Base-by-base conservation (phyloP, 148 eudicot species). In the Gaultheria prostrata region DNA sequence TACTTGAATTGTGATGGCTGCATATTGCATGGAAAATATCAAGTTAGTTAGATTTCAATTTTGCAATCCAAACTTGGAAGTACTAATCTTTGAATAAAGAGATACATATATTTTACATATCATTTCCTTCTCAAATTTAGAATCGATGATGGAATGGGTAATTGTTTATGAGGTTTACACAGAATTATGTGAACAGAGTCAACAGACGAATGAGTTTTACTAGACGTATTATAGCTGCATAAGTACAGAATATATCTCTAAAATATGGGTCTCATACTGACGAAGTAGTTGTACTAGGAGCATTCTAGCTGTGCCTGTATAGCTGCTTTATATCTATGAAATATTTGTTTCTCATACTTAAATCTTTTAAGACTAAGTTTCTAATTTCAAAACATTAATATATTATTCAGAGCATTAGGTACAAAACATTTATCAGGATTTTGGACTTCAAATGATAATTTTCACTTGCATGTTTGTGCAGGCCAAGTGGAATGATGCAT, bases 401-500 rank as follows among this genome's bases (percentile, higher is more conserved):
- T 14, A 12, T 65, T 14, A 12, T 11, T 26, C 17, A 1, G 71
- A 65, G 15, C 33, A 65, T 65, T 65, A 65, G 26, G 14, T 24
- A 12, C 67, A 26, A 45, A 80, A 26, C 30, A 63, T 28, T 50
- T 76, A 76, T 51, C 33, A 61, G 65, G 77, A 81, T 20, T 35
- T 33, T 69, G 45, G 48, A 48, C 80, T 39, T 61, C 51, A 63
- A 80, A 35, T 89, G 33, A 71, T 87, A 24, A 72, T 76, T 59
- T 82, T 83, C 63, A 80, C 67, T 39, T 85, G 12, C 85, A 56
- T 84, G 69, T 82, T 80, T 76, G 71, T 95, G 92, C 97, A 97
- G 99, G 90, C 95, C 78, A 97, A 93, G 85, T 95, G 81, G 86
- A 97, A 97, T 48, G 98, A 95, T 82, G 84, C 96, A 33, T 85